Evolutionary conservation across 768 basidiomycete genomes (phyloP), one percentile per base, ranked within the genome.

Genomic region (Trametes coccinea): DNA sequence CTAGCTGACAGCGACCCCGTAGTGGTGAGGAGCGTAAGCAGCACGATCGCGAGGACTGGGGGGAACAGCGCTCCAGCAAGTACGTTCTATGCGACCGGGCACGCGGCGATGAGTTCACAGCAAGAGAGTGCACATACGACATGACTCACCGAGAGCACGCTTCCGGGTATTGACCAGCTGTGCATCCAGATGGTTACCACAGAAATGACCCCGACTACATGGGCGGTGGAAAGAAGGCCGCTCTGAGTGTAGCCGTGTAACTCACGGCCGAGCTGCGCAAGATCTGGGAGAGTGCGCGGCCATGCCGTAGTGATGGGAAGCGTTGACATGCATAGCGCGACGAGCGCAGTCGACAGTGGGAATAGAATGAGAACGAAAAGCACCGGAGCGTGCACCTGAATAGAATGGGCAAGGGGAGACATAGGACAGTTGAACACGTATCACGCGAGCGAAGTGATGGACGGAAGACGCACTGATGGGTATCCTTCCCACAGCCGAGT

Each of bases 111-210:
- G 22, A 56, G 22, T 52, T 54, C 13, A 34, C 51, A 29, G 50
- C 57, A 69, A 43, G 70, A 59, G 64, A 27, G 52, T 5, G 9
- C n/a, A 30, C 29, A 53, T 22, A 52, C 22, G 53, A 8, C 29
- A 33, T 46, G 62, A 79, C 87, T 59, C 64, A 92, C 92, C 89
- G 95, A 88, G 51, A 96, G 81, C 50, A 96, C 93, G 66, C 92
- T 94, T 6, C 95, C 95, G 8, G 95, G 95, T 60, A 98, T 84
- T 61, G 92, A 95, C 95, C 95, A 98, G 3, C 95, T 93, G 73
- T 98, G 95, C 75, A 95, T 97, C 93, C 94, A 98, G 31, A 93
- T 78, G 4, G 92, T 92, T 16, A 90, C 88, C 13, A 95, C 80
- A 41, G 89, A 86, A 68, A 98, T 81, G 52, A 95, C 93, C 29